Evolutionary conservation across 2,329 filamentous ascomycete species (phyloP).

Genomic region (Pseudonectria foliicola): DNA sequence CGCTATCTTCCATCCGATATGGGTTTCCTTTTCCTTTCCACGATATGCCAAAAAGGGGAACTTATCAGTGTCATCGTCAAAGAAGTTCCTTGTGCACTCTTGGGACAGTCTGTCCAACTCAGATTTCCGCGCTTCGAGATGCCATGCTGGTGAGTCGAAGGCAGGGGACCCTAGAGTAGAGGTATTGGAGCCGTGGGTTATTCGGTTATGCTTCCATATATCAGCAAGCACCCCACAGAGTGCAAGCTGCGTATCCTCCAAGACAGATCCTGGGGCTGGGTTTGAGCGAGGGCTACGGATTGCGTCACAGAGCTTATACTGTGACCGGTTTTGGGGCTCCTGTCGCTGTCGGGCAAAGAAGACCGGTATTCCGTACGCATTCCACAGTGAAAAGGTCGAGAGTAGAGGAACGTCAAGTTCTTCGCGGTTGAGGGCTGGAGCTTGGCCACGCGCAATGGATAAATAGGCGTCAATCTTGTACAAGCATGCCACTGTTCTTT

Average conservation of each 20-base stretch:
- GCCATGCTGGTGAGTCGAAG: conserved; percentile 14
- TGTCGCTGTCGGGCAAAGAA: conserved; percentile 27
- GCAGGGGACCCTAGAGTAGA: conserved; percentile 5
- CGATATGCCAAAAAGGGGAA: conserved; percentile 22
- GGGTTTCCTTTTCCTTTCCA: conserved; percentile 19
- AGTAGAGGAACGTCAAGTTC: conserved; percentile 31
- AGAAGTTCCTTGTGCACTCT: conserved; percentile 10
- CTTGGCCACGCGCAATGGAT: conserved; percentile 24
- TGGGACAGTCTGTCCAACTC: conserved; percentile 18
- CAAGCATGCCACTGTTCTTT: conserved; percentile 26
- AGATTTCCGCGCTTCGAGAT: conserved; percentile 20
- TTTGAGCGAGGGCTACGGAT: conserved; percentile 20
- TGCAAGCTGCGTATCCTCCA: conserved; percentile 29
- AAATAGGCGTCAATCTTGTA: conserved; percentile 35
- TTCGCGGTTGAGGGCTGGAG: conserved; percentile 26
- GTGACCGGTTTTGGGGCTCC: conserved; percentile 26
- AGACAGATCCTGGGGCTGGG: conserved; percentile 19
- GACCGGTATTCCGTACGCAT: conserved; percentile 29
- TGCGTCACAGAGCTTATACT: conserved; percentile 25
- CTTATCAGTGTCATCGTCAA: conserved; percentile 6
- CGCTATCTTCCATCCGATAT: conserved; percentile 13
- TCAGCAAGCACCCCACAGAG: conserved; percentile 23
- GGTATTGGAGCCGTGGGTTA: conserved; percentile 13
- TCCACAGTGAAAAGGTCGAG: conserved; percentile 29
- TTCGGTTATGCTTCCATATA: conserved; percentile 25